phyloP scores from a whole-genome alignment of 495 filamentous ascomycete species.

The Sabuloglossum arenarium region DNA sequence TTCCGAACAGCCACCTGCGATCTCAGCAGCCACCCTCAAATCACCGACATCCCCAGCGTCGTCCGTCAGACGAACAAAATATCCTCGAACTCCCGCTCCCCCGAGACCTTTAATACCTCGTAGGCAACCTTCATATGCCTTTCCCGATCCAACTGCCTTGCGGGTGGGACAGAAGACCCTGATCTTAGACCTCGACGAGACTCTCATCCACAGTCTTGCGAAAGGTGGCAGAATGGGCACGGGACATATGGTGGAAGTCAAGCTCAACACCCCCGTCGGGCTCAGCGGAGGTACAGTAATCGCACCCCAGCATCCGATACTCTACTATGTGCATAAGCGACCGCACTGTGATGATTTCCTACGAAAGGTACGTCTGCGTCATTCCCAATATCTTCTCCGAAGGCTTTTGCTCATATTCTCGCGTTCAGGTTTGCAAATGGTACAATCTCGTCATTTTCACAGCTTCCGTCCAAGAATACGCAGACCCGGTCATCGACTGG shows the following conservation, averaged over 20 bases:
- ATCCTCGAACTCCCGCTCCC: conserved; percentile 71
- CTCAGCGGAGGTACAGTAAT: conserved; percentile 42
- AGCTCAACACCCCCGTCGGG: conserved; percentile 42
- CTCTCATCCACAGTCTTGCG: conserved; percentile 88
- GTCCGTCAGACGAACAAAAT: conserved; percentile 51
- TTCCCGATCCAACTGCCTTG: conserved; percentile 24
- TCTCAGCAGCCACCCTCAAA: conserved; percentile 40
- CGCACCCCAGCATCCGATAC: conserved; percentile 80
- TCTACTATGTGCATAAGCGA: conserved; percentile 97
- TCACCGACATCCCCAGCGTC: conserved; percentile 77
- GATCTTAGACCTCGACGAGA: conserved; percentile 91
- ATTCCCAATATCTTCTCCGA: neutral
- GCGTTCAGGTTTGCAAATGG: conserved; percentile 62
- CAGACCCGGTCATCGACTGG: conserved; percentile 98
- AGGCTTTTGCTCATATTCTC: neutral
- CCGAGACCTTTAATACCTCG: conserved; percentile 76
- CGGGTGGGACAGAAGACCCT: conserved; percentile 59
- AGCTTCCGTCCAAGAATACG: conserved; percentile 93
- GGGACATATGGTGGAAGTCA: conserved; percentile 98
- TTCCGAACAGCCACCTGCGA: conserved; percentile 15
- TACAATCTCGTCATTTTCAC: conserved; percentile 97
- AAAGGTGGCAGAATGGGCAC: conserved; percentile 91
- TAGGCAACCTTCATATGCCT: conserved; percentile 62
- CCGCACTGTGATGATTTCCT: conserved; percentile 95
- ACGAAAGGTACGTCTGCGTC: conserved; percentile 38